phyloP scores from a whole-genome alignment of 768 basidiomycete genomes.

The Tricholoma matsutake region DNA sequence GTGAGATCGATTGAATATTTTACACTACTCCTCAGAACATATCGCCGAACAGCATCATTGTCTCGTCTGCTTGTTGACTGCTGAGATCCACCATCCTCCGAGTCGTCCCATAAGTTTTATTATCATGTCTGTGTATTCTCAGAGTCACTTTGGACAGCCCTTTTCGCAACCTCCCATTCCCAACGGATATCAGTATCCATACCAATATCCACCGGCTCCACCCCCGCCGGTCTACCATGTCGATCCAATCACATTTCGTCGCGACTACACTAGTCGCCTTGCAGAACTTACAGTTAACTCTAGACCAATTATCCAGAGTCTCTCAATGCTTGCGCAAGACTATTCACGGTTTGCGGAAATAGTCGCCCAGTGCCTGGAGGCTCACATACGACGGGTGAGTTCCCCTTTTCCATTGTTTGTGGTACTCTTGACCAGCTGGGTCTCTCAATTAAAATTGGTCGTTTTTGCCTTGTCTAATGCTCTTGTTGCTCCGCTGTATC shows the following conservation, averaged over 20 bases:
- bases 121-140: constrained; percentile 64
- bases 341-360: constrained; percentile 74
- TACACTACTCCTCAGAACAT: constrained; percentile 20
- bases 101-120: constrained; percentile 29
- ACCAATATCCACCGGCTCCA: constrained; percentile 42
- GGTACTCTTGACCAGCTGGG: background rate
- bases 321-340: constrained; percentile 92
- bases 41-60: constrained; percentile 8
- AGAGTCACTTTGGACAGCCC: constrained; percentile 58
- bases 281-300: constrained; percentile 90
- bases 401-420: constrained; percentile 13
- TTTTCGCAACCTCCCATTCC: constrained; percentile 42
- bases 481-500: constrained; percentile 27
- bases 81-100: constrained; percentile 12
- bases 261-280: constrained; percentile 73
- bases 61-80: constrained; percentile 5
- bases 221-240: constrained; percentile 42
- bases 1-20: constrained; percentile 47
- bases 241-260: constrained; percentile 72
- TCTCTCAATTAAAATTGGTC: constrained; percentile 5
- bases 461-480: constrained; percentile 14
- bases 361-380: constrained; percentile 77
- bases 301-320: constrained; percentile 86
- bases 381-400: constrained; percentile 90
- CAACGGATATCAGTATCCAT: constrained; percentile 40